Conservation (phyloP, 495 filamentous ascomycete genomes). For the Penicillium pancosmium region DNA sequence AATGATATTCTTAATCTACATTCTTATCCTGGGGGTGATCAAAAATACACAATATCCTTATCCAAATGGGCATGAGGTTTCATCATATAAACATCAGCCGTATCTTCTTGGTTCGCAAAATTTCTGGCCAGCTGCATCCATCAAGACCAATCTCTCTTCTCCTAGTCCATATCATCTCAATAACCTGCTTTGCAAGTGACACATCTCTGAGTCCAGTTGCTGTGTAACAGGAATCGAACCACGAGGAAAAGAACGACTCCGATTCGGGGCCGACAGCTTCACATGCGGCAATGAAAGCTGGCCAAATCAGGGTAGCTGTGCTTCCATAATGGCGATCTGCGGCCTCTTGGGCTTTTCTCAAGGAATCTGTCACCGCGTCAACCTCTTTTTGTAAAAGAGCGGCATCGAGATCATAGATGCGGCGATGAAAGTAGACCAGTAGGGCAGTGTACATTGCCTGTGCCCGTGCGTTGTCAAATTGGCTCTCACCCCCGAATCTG, state of each 20-base stretch:
- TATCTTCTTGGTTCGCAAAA: constrained; percentile 21
- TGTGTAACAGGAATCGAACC: constrained; percentile 24
- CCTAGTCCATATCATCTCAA: constrained; percentile 21
- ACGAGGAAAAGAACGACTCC: constrained; percentile 18
- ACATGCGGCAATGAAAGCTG: constrained; percentile 28
- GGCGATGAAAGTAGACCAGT: constrained; percentile 26
- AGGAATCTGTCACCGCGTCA: constrained; percentile 1
- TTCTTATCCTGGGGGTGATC: neutral
- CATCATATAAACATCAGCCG: constrained; percentile 22
- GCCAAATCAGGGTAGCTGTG: constrained; percentile 27
- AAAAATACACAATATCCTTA: neutral
- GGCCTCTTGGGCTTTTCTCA: constrained; percentile 14
- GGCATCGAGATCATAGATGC: constrained; percentile 27
- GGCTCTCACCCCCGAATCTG: neutral
- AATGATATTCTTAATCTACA: neutral
- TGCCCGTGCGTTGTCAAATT: constrained; percentile 4
- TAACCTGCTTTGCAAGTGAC: constrained; percentile 16
- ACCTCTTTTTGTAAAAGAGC: constrained; percentile 22
- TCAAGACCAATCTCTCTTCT: constrained; percentile 3
- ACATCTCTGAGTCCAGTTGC: constrained; percentile 19
- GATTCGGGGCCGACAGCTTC: constrained; percentile 16
- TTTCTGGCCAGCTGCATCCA: constrained; percentile 21
- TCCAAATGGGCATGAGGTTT: neutral
- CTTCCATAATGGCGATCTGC: neutral
- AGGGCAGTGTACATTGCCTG: constrained; percentile 27